Evolutionary conservation across 352 stramenopile species (phyloP), one percentile per base, ranked within the genome.

Genomic region (Globisporangium echinulatum): DNA sequence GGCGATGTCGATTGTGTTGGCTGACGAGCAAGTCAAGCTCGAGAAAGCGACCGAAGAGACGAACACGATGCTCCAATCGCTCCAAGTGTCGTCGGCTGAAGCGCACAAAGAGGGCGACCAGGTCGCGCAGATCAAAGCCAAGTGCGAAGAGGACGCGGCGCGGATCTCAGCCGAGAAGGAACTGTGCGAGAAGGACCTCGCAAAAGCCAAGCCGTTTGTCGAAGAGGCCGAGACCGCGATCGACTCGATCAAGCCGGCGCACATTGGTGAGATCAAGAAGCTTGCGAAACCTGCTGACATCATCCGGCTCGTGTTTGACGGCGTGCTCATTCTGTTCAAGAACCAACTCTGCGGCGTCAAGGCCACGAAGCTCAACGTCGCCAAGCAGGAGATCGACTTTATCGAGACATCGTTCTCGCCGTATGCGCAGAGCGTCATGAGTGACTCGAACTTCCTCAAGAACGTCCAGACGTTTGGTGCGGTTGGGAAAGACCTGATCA

Each of bases 181-280:
- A 46, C 72, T 96, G 38, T 99, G 96, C 69, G 91, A 98, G 64
- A 83, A 70, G 39, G 96, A 99, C 79, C 73, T 99, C 4, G 97
- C 96, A n/a, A 98, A 98, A 69, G 97, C 97, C 0, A 97, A 98
- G 67, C 97, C 97, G 14, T 98, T 98, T 67, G 92, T 99, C 7
- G 96, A 99, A 59, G 88, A 98, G 69, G 97, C 97, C 3, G 97
- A 99, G 75, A 97, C 89, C 3, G 97, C 97, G 5, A 99, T 99
- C 56, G 90, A 98, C 63, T 98, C 91, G 37, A 98, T 99, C 76
- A 99, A 98, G 69, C 94, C 95, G 8, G 90, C 90, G 6, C 92
- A 99, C 68, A 98, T 99, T 70, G 92, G 92, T 66, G 97, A 99
- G 76, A 97, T 99, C 57, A 99, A 99, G 77, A 98, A 98, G 66